phyloP scores from a whole-genome alignment of 2,329 filamentous ascomycete species.

The Acrocalymma vagum region DNA sequence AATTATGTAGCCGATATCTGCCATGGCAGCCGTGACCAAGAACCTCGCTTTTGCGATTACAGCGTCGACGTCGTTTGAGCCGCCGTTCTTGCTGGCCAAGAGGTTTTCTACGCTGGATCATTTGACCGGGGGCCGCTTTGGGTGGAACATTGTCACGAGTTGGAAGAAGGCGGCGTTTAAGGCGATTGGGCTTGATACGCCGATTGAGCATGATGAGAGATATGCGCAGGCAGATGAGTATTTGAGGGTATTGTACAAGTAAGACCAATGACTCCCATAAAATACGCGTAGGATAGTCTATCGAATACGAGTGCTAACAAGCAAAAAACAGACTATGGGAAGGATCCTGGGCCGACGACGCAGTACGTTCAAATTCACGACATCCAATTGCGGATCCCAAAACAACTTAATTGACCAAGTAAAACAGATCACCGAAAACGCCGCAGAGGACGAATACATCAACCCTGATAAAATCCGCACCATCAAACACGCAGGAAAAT shows the following conservation, averaged over 20 bases:
- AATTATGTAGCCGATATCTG: constrained; percentile 52
- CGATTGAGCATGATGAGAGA: constrained; percentile 68
- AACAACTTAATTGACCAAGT: too few relatives aligned
- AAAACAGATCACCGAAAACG: constrained; percentile 63
- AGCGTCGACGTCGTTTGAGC: constrained; percentile 69
- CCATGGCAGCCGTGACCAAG: constrained; percentile 73
- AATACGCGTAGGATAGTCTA: too few relatives aligned
- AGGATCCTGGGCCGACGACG: constrained; percentile 63
- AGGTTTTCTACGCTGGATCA: constrained; percentile 70
- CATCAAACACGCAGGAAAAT: constrained; percentile 69
- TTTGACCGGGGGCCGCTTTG: constrained; percentile 67
- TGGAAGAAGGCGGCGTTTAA: constrained; percentile 71
- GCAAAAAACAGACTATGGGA: constrained; percentile 58
- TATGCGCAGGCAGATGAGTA: constrained; percentile 74
- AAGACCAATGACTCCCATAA: too few relatives aligned
- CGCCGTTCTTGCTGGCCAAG: constrained; percentile 69
- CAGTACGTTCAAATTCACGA: too few relatives aligned
- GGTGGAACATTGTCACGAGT: constrained; percentile 73
- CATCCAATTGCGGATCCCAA: too few relatives aligned
- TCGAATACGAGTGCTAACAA: too few relatives aligned
- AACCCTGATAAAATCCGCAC: constrained; percentile 67
- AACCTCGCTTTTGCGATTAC: constrained; percentile 71
- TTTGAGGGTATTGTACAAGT: constrained; percentile 69
- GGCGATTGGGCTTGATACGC: constrained; percentile 66
- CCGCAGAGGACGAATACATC: constrained; percentile 63